phyloP scores from a whole-genome alignment of 1,284 basidiomycete species.

The Inonotus hispidus region DNA sequence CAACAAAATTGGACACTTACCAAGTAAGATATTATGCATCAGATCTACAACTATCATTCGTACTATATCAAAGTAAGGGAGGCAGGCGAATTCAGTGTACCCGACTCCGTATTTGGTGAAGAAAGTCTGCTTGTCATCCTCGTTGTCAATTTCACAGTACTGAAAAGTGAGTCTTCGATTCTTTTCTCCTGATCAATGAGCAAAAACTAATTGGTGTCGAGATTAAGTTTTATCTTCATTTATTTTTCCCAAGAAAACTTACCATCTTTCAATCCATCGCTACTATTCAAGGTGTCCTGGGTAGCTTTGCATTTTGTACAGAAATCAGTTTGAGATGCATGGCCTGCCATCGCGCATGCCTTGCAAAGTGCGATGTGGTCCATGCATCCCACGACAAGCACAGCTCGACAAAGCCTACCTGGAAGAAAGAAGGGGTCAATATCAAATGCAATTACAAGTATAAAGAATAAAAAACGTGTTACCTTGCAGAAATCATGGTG shows the following conservation, averaged over 20 bases:
- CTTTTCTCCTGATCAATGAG: not conserved
- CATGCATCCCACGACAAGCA: not conserved
- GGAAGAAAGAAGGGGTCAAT: not conserved
- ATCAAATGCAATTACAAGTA: not conserved
- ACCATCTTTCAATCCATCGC: not conserved
- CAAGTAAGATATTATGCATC: slow-evolving; percentile 20
- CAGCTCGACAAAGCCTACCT: not conserved
- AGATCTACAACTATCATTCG: slow-evolving; percentile 17
- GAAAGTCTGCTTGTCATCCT: not conserved
- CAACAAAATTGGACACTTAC: not conserved
- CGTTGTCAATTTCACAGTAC: not conserved
- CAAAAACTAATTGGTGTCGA: not conserved
- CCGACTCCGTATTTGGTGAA: slow-evolving; percentile 5
- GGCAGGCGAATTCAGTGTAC: slow-evolving; percentile 8
- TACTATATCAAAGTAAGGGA: slow-evolving; percentile 20
- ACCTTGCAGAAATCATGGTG: slow-evolving; percentile 8
- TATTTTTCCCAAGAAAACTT: not conserved
- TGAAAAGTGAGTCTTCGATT: not conserved
- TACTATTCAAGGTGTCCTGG: not conserved
- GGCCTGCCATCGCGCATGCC: no score
- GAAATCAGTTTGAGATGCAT: not conserved
- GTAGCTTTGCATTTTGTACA: not conserved
- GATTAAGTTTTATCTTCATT: not conserved
- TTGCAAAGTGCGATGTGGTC: no score
- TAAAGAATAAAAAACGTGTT: not conserved